A percentile compares a stretch with the other conserved stretches of the same genome.
Conservation (phyloP, 192 early-diverging fungal species). For the Polychytrium aggregatum region DNA sequence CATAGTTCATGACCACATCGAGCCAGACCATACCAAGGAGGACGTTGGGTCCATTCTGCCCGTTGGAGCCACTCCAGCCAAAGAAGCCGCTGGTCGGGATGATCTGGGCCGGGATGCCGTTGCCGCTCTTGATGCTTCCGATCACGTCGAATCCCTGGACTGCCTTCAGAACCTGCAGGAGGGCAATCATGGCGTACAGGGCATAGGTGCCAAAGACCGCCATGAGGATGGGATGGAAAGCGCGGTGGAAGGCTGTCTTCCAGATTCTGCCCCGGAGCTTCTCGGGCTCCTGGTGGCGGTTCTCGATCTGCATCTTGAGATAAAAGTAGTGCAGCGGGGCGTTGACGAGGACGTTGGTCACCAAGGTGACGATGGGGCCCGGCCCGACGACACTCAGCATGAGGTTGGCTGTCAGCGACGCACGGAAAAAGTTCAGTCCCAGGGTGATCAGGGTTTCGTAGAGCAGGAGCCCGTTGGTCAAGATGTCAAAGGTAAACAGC, state of each 20-base stretch:
- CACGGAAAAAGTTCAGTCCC: constrained; percentile 1
- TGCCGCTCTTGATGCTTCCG: too few relatives aligned
- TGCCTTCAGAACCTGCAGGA: background rate
- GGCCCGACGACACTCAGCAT: background rate
- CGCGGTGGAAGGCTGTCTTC: background rate
- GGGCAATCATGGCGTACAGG: background rate
- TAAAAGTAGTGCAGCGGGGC: constrained; percentile 1
- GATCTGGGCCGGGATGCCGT: background rate
- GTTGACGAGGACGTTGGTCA: constrained; percentile 7
- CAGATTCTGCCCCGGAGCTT: background rate
- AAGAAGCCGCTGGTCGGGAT: background rate
- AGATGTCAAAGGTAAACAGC: constrained; percentile 3
- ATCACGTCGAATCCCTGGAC: background rate
- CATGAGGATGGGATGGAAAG: constrained; percentile 3
- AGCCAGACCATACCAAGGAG: constrained; percentile 1
- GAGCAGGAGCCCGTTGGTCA: background rate
- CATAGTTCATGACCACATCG: constrained; percentile 5
- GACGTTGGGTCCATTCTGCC: background rate
- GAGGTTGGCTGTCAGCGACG: background rate
- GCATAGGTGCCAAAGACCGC: background rate
- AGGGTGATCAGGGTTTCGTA: constrained; percentile 1
- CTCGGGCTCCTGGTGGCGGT: background rate
- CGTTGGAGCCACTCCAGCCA: background rate
- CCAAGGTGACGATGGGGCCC: background rate
- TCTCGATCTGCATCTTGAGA: background rate